Evolutionary conservation across 2,329 filamentous ascomycete species (phyloP), one percentile per base, ranked within the genome.

Genomic region (Diaporthe destruens): DNA sequence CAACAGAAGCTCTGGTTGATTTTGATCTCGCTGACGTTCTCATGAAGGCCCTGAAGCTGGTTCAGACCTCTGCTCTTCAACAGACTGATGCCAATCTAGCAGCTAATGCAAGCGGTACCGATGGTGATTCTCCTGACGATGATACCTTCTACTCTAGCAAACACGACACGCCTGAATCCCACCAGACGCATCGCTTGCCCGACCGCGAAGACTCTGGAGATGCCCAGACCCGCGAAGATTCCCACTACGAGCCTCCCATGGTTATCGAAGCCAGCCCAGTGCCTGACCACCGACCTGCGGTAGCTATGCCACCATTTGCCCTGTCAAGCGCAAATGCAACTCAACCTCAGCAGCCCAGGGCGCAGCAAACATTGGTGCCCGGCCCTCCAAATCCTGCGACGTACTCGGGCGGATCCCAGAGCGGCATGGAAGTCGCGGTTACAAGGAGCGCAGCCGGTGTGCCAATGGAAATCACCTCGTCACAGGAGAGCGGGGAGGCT

Each of bases 61-160:
- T 94, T 80, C 90, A 92, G 81, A 86, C 91, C 77, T 89, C 92
- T 78, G 87, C 89, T 79, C 85, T 87, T 75, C 83, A 89, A 78
- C 82, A 87, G 80, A 85, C 86, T 86, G 88, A 89, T 84, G 86
- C 86, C 77, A 86, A 82, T 77, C 78, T 82, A 82, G 83, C 80
- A 83, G 82, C 85, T 86, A 87, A 91, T 82, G 86, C 86, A 79
- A 90, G 90, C 81, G 69, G 72, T 61, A 87, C 84, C 76, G 84
- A 89, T 79, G 93, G 88, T 87, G 94, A 96, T 82, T 96, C 94
- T 47, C 94, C 95, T 84, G 95, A 98, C 83, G 93, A 97, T 81
- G 95, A 97, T 80, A 96, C 95, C 53, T 97, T 97, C 83, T 98
- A 98, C 86, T 98, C 96, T 76, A 98, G 95, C 84, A 94, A 93